Percentiles rank a stretch among this genome's conserved stretches.
These are phyloP conservation scores for Choiromyces venosus DNA, from an alignment of 495 filamentous ascomycete species.

Conservation along the genomic window DNA sequence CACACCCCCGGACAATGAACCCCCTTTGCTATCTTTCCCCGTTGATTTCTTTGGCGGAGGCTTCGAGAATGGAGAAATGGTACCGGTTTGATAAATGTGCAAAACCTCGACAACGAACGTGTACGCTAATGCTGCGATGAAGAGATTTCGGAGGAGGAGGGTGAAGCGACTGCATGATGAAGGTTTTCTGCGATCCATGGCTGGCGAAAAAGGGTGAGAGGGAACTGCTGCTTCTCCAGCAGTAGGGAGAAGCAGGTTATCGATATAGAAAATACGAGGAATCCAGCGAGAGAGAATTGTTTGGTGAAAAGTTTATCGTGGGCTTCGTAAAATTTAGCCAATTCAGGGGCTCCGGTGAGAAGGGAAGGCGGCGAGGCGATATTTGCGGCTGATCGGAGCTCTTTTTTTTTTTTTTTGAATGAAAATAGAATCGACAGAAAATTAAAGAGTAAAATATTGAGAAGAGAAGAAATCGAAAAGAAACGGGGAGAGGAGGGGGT, in stretches of 20 bases:
- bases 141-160: slow-evolving; percentile 44
- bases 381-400: neutral
- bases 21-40: slow-evolving; percentile 14
- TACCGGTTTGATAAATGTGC: slow-evolving; percentile 43
- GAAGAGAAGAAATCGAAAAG: neutral
- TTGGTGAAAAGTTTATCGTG: neutral
- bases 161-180: slow-evolving; percentile 42
- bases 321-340: neutral
- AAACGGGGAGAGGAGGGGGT: neutral
- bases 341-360: neutral
- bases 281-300: slow-evolving; percentile 2
- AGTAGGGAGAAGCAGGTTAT: slow-evolving; percentile 23
- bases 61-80: slow-evolving; percentile 37
- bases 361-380: neutral
- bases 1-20: slow-evolving; percentile 45
- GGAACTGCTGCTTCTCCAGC: slow-evolving; percentile 18
- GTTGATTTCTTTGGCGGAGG: slow-evolving; percentile 21
- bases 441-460: neutral
- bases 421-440: neutral
- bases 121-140: slow-evolving; percentile 43
- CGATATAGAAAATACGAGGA: neutral
- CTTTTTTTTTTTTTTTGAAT: neutral
- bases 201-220: neutral
- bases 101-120: slow-evolving; percentile 40
- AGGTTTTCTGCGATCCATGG: slow-evolving; percentile 29